Evolutionary conservation across 345 rosid species (phyloP).

Genomic region (Salix dunnii): DNA sequence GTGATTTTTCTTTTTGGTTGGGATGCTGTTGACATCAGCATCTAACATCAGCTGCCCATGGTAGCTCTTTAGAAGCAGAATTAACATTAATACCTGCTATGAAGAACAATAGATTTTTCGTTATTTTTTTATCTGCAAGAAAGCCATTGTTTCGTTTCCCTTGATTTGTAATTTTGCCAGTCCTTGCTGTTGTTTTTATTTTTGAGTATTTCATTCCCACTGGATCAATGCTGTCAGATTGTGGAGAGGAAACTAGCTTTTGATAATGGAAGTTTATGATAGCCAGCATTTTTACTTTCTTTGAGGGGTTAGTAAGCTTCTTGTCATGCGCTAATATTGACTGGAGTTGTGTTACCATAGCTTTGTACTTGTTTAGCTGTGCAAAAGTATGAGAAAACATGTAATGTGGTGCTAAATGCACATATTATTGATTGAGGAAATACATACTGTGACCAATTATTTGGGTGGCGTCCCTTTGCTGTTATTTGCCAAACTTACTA

Average conservation of each 20-base stretch:
- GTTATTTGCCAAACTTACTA: too few species aligned
- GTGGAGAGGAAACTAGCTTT: not conserved
- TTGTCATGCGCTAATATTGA: not conserved
- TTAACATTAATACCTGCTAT: conserved; percentile 23
- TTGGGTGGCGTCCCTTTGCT: too few species aligned
- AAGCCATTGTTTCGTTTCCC: conserved; percentile 1
- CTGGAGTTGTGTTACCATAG: too few species aligned
- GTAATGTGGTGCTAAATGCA: too few species aligned
- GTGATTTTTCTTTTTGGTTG: conserved; percentile 3
- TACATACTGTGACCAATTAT: too few species aligned
- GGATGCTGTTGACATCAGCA: conserved; percentile 12
- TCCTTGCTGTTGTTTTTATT: not conserved
- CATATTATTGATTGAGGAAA: too few species aligned
- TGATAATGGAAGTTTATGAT: not conserved
- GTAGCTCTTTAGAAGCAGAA: conserved; percentile 12
- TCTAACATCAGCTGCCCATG: conserved; percentile 13
- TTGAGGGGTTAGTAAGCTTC: too few species aligned
- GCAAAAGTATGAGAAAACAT: too few species aligned
- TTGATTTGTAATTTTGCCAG: not conserved
- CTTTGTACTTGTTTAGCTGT: too few species aligned
- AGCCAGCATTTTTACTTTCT: not conserved
- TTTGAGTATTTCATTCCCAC: not conserved
- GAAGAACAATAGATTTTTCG: conserved; percentile 4
- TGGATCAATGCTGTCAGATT: not conserved
- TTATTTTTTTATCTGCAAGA: not conserved